Conservation (phyloP, 768 basidiomycete species). For the Calocybe cyanea region DNA sequence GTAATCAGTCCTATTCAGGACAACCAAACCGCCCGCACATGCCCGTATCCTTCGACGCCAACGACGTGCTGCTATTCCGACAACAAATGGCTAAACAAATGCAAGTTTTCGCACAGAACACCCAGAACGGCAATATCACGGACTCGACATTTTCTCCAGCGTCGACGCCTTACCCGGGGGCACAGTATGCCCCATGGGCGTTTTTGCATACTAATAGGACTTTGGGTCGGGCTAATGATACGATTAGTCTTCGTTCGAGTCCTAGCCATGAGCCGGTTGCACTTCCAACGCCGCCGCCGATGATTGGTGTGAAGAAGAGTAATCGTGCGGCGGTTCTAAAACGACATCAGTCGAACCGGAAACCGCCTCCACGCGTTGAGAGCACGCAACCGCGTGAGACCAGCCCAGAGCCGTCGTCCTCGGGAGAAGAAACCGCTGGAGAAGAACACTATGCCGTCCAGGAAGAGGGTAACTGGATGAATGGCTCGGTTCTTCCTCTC, state of each 20-base stretch:
- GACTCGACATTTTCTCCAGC: conserved; percentile 80
- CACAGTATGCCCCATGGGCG: conserved; percentile 70
- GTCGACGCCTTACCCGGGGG: conserved; percentile 65
- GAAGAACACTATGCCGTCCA: conserved; percentile 43
- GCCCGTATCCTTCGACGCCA: conserved; percentile 34
- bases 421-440: conserved; percentile 77
- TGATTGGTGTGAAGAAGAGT: conserved; percentile 41
- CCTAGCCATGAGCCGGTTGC: conserved; percentile 65
- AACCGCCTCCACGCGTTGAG: conserved; percentile 74
- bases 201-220: conserved; percentile 55
- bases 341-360: conserved; percentile 32
- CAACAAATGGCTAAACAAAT: conserved; percentile 73
- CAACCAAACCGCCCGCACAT: conserved; percentile 28
- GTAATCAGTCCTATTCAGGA: conserved; percentile 38
- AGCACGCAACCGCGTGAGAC: conserved; percentile 83
- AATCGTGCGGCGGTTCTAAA: conserved; percentile 17
- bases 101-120: conserved; percentile 75
- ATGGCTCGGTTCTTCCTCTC: conserved; percentile 18
- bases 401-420: conserved; percentile 71
- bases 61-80: conserved; percentile 48
- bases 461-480: conserved; percentile 36
- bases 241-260: conserved; percentile 65
- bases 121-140: conserved; percentile 49
- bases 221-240: conserved; percentile 40
- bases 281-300: conserved; percentile 48